phyloP scores from a whole-genome alignment of 148 eudicot species.

The Amaranthus palmeri region DNA sequence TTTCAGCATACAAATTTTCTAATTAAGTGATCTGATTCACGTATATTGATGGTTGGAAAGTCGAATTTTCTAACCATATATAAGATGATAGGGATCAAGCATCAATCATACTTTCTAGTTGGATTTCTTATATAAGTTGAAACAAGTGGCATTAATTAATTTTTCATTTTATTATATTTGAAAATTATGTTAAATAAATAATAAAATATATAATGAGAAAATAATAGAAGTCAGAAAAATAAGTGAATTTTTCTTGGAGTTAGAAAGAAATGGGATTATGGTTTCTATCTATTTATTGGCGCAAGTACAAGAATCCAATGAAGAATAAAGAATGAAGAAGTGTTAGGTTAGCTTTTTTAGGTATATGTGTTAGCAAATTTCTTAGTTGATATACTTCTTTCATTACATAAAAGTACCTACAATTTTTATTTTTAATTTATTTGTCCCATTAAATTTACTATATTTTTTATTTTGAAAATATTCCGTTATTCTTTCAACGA shows the following conservation, averaged over 20 bases:
- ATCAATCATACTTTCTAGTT: not conserved
- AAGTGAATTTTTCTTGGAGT: not conserved
- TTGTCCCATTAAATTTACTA: too few relatives aligned
- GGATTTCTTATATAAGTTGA: not conserved
- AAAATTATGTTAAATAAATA: not conserved
- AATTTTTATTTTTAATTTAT: too few relatives aligned
- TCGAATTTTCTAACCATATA: too few relatives aligned
- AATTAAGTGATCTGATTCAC: too few relatives aligned
- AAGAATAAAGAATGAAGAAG: not conserved
- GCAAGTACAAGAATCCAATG: slow-evolving; percentile 13
- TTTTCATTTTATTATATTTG: not conserved
- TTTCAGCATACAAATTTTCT: too few relatives aligned
- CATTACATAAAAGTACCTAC: too few relatives aligned
- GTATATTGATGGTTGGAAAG: too few relatives aligned
- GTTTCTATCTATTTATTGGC: not conserved
- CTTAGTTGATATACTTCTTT: not conserved
- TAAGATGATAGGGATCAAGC: too few relatives aligned
- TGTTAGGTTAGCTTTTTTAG: not conserved
- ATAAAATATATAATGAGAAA: too few relatives aligned
- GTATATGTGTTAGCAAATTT: not conserved
- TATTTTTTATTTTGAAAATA: too few relatives aligned
- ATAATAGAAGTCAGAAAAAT: too few relatives aligned
- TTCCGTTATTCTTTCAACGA: too few relatives aligned
- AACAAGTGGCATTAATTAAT: not conserved
- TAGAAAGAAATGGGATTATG: not conserved